A percentile compares a stretch with the other conserved stretches of the same genome.
phyloP scores from a whole-genome alignment of 257 asterid genomes.

The Paulownia fortunei region DNA sequence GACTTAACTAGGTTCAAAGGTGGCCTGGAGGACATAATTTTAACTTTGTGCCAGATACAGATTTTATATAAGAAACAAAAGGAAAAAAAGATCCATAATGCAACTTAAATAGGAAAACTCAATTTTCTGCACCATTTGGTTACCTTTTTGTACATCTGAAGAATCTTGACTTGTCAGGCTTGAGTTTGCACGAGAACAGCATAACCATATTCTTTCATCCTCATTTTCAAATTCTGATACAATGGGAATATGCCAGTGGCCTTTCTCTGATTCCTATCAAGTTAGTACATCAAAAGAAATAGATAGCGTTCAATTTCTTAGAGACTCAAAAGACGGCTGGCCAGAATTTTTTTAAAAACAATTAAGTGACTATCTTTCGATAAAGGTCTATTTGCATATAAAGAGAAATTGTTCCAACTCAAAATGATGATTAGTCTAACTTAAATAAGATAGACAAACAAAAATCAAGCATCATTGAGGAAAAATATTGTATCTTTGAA shows the following conservation, averaged over 20 bases:
- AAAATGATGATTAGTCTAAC: not conserved
- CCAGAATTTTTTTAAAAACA: not conserved
- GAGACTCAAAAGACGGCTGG: not conserved
- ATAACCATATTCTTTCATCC: conserved; percentile 74
- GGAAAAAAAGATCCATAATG: not conserved
- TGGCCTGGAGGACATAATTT: not conserved
- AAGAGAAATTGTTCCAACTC: not conserved
- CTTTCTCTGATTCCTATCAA: conserved; percentile 77
- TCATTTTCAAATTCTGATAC: conserved; percentile 62
- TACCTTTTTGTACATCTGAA: conserved; percentile 47
- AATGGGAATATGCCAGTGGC: conserved; percentile 90
- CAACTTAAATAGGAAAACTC: conserved; percentile 5
- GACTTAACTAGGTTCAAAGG: not conserved
- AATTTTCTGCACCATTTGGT: conserved; percentile 15
- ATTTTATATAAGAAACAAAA: not conserved
- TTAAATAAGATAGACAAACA: not conserved
- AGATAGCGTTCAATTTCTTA: not conserved
- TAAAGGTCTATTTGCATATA: not conserved
- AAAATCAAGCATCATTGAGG: not conserved
- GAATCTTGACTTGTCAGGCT: conserved; percentile 39
- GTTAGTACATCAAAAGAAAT: conserved; percentile 21
- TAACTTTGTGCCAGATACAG: not conserved
- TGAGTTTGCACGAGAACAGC: conserved; percentile 61
- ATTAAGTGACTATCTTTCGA: not conserved
- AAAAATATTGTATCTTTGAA: not conserved